phyloP scores from a whole-genome alignment of 2,329 filamentous ascomycete species.

The Aspergillus ibericus region DNA sequence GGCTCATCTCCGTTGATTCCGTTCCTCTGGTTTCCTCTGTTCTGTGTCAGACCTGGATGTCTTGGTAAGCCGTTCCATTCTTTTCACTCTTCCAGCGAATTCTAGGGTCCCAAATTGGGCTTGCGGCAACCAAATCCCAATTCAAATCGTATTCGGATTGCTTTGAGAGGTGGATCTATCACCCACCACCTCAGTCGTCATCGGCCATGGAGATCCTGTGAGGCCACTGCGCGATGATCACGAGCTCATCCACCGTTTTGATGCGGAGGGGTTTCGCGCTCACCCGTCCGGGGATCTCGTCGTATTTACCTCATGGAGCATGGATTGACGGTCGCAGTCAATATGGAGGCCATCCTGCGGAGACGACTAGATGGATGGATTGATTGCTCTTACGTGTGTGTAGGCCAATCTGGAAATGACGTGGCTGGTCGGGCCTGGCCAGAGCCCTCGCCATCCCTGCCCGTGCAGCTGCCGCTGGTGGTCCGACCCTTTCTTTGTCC shows the following conservation, averaged over 20 bases:
- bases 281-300: constrained; percentile 13
- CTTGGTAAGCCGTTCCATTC: not conserved
- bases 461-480: constrained; percentile 1
- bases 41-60: not conserved
- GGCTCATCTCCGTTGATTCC: not conserved
- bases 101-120: not conserved
- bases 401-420: not conserved
- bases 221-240: not conserved
- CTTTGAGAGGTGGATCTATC: not conserved
- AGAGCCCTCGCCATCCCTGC: not conserved
- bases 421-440: not conserved
- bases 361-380: not conserved
- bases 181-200: not conserved
- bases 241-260: not conserved
- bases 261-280: not conserved
- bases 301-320: constrained; percentile 15
- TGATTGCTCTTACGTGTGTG: not conserved
- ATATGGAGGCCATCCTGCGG: not conserved
- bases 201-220: not conserved
- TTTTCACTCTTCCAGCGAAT: not conserved
- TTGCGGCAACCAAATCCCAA: not conserved
- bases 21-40: no score
- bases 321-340: constrained; percentile 13
- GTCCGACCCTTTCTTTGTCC: not conserved
- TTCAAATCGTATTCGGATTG: not conserved